phyloP scores from a whole-genome alignment of 2,329 filamentous ascomycete genomes.

The Clonostachys sp. region DNA sequence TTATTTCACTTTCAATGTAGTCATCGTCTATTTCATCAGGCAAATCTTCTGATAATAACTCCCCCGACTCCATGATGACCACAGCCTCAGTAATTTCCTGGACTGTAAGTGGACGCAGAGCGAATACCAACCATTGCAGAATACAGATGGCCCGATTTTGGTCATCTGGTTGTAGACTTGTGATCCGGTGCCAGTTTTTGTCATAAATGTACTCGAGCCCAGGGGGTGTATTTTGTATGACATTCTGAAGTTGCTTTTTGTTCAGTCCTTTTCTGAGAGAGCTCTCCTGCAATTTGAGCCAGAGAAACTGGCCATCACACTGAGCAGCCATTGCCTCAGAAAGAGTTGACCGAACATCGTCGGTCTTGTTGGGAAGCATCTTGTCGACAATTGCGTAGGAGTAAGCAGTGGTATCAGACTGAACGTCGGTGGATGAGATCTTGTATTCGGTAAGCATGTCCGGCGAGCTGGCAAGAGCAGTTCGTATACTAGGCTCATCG shows the following conservation, averaged over 20 bases:
- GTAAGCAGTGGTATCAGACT: constrained; percentile 11
- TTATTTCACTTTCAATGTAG: constrained; percentile 18
- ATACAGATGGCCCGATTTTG: constrained; percentile 15
- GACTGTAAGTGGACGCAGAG: constrained; percentile 10
- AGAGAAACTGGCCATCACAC: constrained; percentile 26
- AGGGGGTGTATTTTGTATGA: constrained; percentile 15
- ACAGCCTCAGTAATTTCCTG: constrained; percentile 14
- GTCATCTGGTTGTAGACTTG: constrained; percentile 1
- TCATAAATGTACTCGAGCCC: constrained; percentile 21
- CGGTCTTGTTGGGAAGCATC: constrained; percentile 17
- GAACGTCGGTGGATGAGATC: constrained; percentile 14
- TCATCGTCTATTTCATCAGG: constrained; percentile 17
- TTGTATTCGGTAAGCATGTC: constrained; percentile 4
- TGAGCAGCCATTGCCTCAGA: constrained; percentile 14
- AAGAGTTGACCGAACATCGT: constrained; percentile 6
- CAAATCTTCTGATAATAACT: constrained; percentile 5
- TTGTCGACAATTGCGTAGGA: constrained; percentile 16
- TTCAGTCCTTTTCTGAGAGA: constrained; percentile 15
- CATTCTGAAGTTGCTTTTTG: constrained; percentile 15
- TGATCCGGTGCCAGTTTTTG: constrained; percentile 18
- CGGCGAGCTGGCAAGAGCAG: constrained; percentile 2
- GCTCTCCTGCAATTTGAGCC: constrained; percentile 19
- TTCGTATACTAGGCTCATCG: constrained; percentile 11
- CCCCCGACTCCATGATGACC: not conserved
- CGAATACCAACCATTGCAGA: constrained; percentile 20